These are phyloP conservation scores for Cordyceps cateniannulata DNA, from an alignment of 2,329 filamentous ascomycete genomes.

Conservation along the genomic window DNA sequence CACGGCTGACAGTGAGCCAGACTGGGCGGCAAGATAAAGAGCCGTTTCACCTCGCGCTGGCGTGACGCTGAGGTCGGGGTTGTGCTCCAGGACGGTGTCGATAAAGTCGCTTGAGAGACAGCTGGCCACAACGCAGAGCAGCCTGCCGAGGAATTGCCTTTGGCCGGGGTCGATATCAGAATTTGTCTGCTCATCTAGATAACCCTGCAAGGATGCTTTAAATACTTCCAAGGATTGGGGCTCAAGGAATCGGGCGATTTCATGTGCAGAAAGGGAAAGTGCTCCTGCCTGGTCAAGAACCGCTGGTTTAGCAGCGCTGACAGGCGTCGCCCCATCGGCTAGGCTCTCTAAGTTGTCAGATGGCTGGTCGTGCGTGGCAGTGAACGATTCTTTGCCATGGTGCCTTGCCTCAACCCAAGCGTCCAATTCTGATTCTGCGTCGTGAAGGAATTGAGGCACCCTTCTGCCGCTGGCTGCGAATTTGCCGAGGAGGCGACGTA, in stretches of 20 bases:
- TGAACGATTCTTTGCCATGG: neutral
- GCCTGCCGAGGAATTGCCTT: neutral
- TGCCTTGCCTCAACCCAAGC: neutral
- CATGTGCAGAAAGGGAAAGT: neutral
- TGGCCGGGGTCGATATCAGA: neutral
- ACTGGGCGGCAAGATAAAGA: constrained; percentile 21
- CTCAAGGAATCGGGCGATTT: neutral
- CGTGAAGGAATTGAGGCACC: neutral
- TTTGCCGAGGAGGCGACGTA: neutral
- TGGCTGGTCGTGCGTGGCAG: neutral
- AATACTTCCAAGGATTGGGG: neutral
- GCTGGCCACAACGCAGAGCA: constrained; percentile 8
- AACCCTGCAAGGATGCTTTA: no score
- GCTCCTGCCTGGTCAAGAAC: neutral
- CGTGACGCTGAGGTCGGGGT: neutral
- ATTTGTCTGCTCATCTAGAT: neutral
- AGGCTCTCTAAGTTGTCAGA: no score
- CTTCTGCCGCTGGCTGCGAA: neutral
- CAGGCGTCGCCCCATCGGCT: no score
- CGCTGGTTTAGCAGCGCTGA: neutral
- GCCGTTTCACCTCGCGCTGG: constrained; percentile 15
- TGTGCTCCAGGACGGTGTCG: neutral
- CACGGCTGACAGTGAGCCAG: constrained; percentile 13
- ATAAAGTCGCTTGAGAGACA: neutral
- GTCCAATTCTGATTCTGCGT: neutral